Evolutionary conservation across 1,284 basidiomycete species (phyloP).

Genomic region (Tilletia horrida): DNA sequence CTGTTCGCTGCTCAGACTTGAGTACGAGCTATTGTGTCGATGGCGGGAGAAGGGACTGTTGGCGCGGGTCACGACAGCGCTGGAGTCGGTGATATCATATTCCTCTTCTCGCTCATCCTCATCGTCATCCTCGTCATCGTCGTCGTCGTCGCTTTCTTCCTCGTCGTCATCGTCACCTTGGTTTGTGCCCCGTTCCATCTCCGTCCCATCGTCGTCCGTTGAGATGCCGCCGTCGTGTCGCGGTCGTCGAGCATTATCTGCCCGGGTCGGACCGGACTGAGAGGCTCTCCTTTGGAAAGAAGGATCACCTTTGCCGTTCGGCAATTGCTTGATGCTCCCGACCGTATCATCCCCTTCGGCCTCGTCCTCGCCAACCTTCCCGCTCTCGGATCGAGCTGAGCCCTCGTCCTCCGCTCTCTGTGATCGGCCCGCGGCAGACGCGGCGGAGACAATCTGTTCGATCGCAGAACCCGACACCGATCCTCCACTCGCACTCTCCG

Average conservation of each 20-base stretch:
- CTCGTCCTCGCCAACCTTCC: not conserved
- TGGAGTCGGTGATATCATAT: constrained; percentile 52
- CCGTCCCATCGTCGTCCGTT: not conserved
- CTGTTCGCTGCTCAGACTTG: constrained; percentile 21
- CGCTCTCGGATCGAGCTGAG: not conserved
- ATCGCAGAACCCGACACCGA: not conserved
- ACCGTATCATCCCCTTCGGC: not conserved
- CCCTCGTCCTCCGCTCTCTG: no score
- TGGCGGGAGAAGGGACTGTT: constrained; percentile 31
- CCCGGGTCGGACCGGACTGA: not conserved
- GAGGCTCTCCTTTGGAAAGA: no score
- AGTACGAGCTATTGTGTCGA: constrained; percentile 28
- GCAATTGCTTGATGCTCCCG: not conserved
- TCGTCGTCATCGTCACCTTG: constrained; percentile 28
- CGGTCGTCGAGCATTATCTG: not conserved
- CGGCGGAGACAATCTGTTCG: not conserved
- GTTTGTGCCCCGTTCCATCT: constrained; percentile 18
- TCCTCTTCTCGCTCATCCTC: constrained; percentile 37
- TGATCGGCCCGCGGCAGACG: constrained; percentile 22
- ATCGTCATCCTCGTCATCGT: constrained; percentile 28
- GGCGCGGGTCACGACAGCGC: constrained; percentile 35
- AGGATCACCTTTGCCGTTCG: not conserved
- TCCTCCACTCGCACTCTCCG: not conserved
- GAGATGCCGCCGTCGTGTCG: not conserved
- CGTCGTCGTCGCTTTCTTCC: constrained; percentile 27